These are phyloP conservation scores for Kluyveromyces lactis DNA, from an alignment of 805 yeast species.

Conservation along the genomic window DNA sequence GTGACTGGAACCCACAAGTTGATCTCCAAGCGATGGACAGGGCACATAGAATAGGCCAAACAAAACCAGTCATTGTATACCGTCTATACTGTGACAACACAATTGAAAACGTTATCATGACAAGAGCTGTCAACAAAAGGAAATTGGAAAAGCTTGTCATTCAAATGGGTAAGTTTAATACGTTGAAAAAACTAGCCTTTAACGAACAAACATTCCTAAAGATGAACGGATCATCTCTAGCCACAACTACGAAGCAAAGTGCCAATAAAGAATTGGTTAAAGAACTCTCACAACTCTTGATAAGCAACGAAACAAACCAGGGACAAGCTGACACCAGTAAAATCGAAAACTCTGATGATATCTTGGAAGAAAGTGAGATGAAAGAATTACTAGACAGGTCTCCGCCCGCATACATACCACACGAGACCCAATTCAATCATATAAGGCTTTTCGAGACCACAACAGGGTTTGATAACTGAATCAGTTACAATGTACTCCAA, in stretches of 20 bases:
- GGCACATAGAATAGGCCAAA: constrained; percentile 89
- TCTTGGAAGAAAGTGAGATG: constrained; percentile 36
- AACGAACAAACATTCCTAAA: constrained; percentile 23
- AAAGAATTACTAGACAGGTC: constrained; percentile 44
- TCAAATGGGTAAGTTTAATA: constrained; percentile 52
- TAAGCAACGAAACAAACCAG: constrained; percentile 33
- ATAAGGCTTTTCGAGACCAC: constrained; percentile 34
- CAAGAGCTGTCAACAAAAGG: constrained; percentile 73
- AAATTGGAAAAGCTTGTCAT: constrained; percentile 69
- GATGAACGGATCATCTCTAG: constrained; percentile 9
- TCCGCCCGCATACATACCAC: constrained; percentile 32
- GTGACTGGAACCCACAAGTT: constrained; percentile 97
- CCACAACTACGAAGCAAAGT: constrained; percentile 13
- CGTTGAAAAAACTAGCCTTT: constrained; percentile 31
- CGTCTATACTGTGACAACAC: constrained; percentile 72
- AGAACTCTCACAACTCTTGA: constrained; percentile 35
- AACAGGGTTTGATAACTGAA: constrained; percentile 14
- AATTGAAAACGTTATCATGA: constrained; percentile 73
- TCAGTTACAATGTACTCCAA: no score
- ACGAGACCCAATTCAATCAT: constrained; percentile 26
- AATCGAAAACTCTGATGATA: constrained; percentile 14
- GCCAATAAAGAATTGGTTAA: constrained; percentile 30
- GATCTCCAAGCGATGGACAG: constrained; percentile 96
- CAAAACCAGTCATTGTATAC: constrained; percentile 71
- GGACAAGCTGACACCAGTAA: constrained; percentile 25